Conservation (phyloP, 2,329 filamentous ascomycete species). For the Xylaria multiplex region DNA sequence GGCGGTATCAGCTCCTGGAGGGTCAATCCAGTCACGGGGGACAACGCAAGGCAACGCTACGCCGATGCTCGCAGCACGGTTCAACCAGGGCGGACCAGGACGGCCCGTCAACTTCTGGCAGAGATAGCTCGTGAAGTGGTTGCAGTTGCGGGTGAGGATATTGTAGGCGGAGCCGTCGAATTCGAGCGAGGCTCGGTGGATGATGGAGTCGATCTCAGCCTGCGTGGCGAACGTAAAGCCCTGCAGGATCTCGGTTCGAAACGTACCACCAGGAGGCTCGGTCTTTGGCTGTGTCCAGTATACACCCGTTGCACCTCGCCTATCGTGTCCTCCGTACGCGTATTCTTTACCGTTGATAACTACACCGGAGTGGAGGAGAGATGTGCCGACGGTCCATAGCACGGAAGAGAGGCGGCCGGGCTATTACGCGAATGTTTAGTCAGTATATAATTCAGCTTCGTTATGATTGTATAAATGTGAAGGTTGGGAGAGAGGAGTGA, state of each 20-base stretch:
- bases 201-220: conserved; percentile 75
- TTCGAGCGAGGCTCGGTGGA: conserved; percentile 73
- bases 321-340: conserved; percentile 84
- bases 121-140: conserved; percentile 84
- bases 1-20: conserved; percentile 78
- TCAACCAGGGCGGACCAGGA: conserved; percentile 78
- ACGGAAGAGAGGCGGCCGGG: conserved; percentile 78
- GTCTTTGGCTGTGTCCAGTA: conserved; percentile 81
- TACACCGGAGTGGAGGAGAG: conserved; percentile 83
- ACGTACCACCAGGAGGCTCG: conserved; percentile 80
- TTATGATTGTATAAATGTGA: not conserved
- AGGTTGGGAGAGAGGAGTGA: not conserved
- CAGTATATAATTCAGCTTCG: conserved; percentile 1
- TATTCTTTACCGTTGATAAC: conserved; percentile 85
- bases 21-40: conserved; percentile 82
- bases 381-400: conserved; percentile 80
- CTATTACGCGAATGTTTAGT: conserved; percentile 51
- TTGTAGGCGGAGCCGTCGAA: conserved; percentile 84
- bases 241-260: conserved; percentile 78
- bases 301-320: conserved; percentile 76
- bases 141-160: conserved; percentile 85
- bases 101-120: conserved; percentile 77
- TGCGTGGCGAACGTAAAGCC: conserved; percentile 78
- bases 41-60: conserved; percentile 84
- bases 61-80: conserved; percentile 84